Evolutionary conservation across 345 rosid species (phyloP).

Genomic region (Theobroma cacao): DNA sequence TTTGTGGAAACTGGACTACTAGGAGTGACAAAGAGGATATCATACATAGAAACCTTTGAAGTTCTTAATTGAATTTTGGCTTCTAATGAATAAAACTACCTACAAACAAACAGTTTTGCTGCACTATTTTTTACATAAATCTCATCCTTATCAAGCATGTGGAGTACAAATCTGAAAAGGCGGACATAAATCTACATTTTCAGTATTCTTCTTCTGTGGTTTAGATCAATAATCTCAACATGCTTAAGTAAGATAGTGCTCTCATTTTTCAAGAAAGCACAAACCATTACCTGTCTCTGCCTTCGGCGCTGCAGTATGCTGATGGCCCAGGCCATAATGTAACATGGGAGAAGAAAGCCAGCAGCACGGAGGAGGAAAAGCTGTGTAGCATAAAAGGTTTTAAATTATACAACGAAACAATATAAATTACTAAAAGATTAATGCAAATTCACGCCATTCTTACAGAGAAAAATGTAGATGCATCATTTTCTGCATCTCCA

Average conservation of each 20-base stretch:
- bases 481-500: constrained; percentile 75
- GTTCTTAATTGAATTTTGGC: background rate
- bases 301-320: constrained; percentile 89
- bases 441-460: constrained; percentile 18
- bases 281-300: constrained; percentile 72
- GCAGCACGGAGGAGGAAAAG: constrained; percentile 94
- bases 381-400: constrained; percentile 34
- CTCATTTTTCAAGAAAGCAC: background rate
- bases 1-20: background rate
- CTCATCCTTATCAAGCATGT: background rate
- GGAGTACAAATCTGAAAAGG: background rate
- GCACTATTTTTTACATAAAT: background rate
- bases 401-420: constrained; percentile 9
- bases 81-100: background rate
- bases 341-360: constrained; percentile 95
- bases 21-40: background rate
- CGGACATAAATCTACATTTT: background rate
- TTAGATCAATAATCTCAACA: constrained; percentile 5
- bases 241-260: background rate
- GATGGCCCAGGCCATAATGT: constrained; percentile 99
- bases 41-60: background rate
- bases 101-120: background rate
- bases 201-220: constrained; percentile 3
- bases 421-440: background rate
- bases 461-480: constrained; percentile 87